Evolutionary conservation across 495 filamentous ascomycete genomes (phyloP), one percentile per base, ranked within the genome.

Genomic region (Beverwykella pulmonaria): DNA sequence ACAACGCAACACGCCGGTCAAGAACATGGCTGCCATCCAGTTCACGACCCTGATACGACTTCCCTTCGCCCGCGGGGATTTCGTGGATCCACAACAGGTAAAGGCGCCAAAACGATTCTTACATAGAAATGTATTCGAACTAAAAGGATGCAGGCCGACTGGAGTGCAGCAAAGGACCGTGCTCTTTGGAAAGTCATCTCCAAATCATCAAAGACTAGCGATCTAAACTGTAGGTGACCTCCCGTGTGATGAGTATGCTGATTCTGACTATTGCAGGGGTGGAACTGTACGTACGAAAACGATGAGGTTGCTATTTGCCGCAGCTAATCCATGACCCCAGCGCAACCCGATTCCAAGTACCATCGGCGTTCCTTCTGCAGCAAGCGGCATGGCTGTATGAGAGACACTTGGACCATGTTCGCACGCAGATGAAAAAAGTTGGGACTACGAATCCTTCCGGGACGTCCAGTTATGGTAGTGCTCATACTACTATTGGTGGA

Each of bases 351-450:
- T 89, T 90, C 75, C 79, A 89, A 55, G 94, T 97, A 39, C 88
- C 90, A 14, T 84, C 92, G 26, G 83, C 92, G 25, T 98, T 98
- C 74, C 80, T 98, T 8, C 86, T 97, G 5, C 93, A 97, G 75
- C 92, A 98, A 75, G 92, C 91, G 65, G 91, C 91, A 78, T 97
- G 92, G 88, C 87, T 97, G 1, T 96, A 95, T 71, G 92, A 98
- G 77, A 86, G 90, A 47, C 92, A 98, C 76, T 81, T 95, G 7
- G 88, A 89, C 0, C 90, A 96, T 74, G 90, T 97, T 36, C 86
- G 90, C 68, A 92, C 91, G 7, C 93, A 97, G 78, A 92, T 98
- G 84, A 84, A 88, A 53, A 93, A 88, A 77, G 87, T 89, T 29
- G 82, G 84, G 26, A 80, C 79, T 25, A 80, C 80, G 32, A 78